Conservation (phyloP, 345 rosid genomes). For the Lenwebbia sp. region DNA sequence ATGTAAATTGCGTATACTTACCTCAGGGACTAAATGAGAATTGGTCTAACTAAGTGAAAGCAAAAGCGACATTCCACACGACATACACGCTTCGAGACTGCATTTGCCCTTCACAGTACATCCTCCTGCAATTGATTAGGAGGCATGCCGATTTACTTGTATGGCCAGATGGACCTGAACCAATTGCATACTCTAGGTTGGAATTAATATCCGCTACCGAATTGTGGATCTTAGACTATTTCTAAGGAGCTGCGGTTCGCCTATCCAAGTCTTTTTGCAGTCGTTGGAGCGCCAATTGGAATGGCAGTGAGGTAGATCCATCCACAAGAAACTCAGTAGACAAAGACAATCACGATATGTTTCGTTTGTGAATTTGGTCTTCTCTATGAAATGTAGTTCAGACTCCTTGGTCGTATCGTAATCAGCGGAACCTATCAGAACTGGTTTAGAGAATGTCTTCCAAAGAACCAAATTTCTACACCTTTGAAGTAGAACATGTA, state of each 20-base stretch:
- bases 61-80: background rate
- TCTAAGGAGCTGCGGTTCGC: background rate
- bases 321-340: background rate
- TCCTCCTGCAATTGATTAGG: background rate
- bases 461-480: background rate
- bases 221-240: background rate
- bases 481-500: background rate
- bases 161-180: background rate
- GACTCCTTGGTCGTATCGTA: background rate
- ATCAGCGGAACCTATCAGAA: background rate
- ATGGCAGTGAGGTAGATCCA: background rate
- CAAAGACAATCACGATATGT: background rate
- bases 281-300: background rate
- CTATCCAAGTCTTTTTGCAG: background rate
- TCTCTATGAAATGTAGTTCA: background rate
- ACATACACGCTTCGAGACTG: background rate
- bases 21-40: background rate
- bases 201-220: background rate
- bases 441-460: background rate
- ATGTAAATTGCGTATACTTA: background rate
- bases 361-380: background rate
- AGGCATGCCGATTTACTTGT: background rate
- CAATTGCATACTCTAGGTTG: background rate
- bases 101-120: background rate
- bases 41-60: background rate